Evolutionary conservation across 2,329 filamentous ascomycete genomes (phyloP).

Genomic region (Madurella mycetomatis): DNA sequence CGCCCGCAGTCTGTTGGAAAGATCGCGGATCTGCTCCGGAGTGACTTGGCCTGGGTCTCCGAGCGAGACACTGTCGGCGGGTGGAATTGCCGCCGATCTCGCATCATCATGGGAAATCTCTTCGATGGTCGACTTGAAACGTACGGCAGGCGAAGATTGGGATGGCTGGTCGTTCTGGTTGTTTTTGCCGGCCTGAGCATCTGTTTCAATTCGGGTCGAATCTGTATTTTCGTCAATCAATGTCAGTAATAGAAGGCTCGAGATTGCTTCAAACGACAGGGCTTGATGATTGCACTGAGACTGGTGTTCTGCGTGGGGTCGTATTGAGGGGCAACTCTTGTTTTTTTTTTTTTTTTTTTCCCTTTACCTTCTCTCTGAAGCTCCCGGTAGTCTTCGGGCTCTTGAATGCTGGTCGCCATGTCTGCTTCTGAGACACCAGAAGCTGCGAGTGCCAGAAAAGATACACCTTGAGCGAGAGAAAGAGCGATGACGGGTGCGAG

Average conservation of each 20-base stretch:
- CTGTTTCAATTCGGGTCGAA: slow-evolving; percentile 7
- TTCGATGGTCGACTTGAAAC: slow-evolving; percentile 67
- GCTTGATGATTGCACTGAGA: neutral
- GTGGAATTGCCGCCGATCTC: slow-evolving; percentile 24
- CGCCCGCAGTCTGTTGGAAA: slow-evolving; percentile 69
- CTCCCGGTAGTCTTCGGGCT: slow-evolving; percentile 7
- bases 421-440: neutral
- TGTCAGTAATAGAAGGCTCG: slow-evolving; percentile 7
- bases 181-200: neutral
- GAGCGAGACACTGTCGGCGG: slow-evolving; percentile 23
- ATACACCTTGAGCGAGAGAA: slow-evolving; percentile 6
- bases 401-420: slow-evolving; percentile 14
- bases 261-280: slow-evolving; percentile 8
- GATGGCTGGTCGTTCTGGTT: neutral
- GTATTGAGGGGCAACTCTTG: slow-evolving; percentile 10
- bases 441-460: neutral
- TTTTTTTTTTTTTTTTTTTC: neutral
- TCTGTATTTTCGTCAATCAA: slow-evolving; percentile 7
- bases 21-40: slow-evolving; percentile 62
- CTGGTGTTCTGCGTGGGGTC: slow-evolving; percentile 7
- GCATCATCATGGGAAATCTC: slow-evolving; percentile 56
- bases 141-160: slow-evolving; percentile 48
- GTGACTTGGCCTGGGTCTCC: slow-evolving; percentile 41
- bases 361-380: slow-evolving; percentile 10
- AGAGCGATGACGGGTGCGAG: slow-evolving; percentile 2